Evolutionary conservation across 2,329 filamentous ascomycete genomes (phyloP).

Genomic region (Epichloe gansuensis): DNA sequence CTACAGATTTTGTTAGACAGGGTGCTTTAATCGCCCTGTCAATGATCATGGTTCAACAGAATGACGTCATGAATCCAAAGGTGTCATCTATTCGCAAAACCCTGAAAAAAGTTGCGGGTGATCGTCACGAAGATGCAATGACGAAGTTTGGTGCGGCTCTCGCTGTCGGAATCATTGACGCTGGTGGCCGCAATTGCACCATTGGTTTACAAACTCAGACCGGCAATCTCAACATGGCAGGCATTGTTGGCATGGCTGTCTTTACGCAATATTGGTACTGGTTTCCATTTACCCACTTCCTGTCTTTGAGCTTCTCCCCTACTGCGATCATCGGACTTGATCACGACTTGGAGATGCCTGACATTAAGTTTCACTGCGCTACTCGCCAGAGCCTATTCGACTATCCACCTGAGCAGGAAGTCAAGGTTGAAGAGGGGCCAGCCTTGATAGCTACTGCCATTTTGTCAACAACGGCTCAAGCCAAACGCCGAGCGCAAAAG

Average conservation of each 20-base stretch:
- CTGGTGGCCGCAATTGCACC: constrained; percentile 94
- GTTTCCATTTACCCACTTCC: constrained; percentile 97
- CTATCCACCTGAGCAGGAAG: constrained; percentile 92
- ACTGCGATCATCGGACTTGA: constrained; percentile 93
- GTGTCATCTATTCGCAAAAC: constrained; percentile 84
- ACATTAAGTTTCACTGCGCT: constrained; percentile 92
- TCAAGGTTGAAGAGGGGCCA: constrained; percentile 86
- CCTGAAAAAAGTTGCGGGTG: constrained; percentile 83
- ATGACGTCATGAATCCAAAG: constrained; percentile 97
- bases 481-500: constrained; percentile 85
- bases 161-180: constrained; percentile 93
- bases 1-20: constrained; percentile 94
- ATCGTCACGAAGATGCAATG: constrained; percentile 98
- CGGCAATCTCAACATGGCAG: constrained; percentile 96
- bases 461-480: constrained; percentile 90
- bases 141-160: constrained; percentile 95
- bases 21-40: constrained; percentile 86
- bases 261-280: constrained; percentile 99
- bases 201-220: constrained; percentile 96
- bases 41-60: constrained; percentile 99
- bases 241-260: constrained; percentile 93
- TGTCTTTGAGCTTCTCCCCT: constrained; percentile 91
- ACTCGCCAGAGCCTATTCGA: constrained; percentile 93
- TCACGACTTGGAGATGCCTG: constrained; percentile 82
- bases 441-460: constrained; percentile 93